Percentiles rank a stretch among this genome's conserved stretches.
These are phyloP conservation scores for Neurospora sp. DNA, from an alignment of 495 filamentous ascomycete species.

Conservation along the genomic window DNA sequence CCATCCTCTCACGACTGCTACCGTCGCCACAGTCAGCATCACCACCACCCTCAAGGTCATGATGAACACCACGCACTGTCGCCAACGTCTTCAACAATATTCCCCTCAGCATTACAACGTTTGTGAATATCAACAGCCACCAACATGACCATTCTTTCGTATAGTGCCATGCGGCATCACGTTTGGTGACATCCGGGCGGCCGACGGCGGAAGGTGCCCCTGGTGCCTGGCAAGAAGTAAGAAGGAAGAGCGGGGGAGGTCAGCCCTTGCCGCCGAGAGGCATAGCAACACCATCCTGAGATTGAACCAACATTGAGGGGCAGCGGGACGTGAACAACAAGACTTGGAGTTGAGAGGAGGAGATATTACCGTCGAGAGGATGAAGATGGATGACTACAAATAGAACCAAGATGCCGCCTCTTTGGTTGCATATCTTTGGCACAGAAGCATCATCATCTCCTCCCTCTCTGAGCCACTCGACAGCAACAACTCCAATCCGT, in stretches of 20 bases:
- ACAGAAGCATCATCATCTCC: neutral
- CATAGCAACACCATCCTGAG: neutral
- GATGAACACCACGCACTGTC: neutral
- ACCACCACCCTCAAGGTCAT: neutral
- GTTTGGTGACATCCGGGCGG: neutral
- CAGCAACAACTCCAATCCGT: neutral
- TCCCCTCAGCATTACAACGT: neutral
- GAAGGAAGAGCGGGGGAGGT: neutral
- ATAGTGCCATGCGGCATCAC: neutral
- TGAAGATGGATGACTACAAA: neutral
- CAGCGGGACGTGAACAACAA: neutral
- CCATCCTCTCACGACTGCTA: neutral
- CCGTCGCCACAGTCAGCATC: neutral
- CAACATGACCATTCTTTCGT: neutral
- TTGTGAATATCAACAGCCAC: neutral
- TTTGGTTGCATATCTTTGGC: neutral
- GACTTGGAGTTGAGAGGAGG: neutral
- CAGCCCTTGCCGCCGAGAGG: neutral
- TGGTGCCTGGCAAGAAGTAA: neutral
- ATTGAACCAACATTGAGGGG: neutral
- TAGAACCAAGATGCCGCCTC: neutral
- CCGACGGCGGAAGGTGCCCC: neutral
- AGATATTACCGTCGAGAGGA: neutral
- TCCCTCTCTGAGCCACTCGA: neutral
- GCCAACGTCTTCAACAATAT: neutral